Evolutionary conservation across 768 basidiomycete species (phyloP).

Genomic region (Suillus occidentalis): DNA sequence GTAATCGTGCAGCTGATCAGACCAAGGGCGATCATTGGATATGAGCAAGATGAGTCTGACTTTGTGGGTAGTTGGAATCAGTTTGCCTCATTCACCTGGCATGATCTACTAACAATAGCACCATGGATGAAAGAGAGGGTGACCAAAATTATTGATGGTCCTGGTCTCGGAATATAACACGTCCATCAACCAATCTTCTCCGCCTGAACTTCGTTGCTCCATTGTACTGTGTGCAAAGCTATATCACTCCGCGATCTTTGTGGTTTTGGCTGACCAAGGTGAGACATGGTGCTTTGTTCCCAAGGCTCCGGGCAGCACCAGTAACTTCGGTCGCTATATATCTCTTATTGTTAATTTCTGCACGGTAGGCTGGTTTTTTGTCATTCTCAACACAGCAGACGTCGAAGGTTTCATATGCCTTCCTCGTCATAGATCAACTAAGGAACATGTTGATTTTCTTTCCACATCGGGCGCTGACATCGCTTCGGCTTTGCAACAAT

Average conservation of each 20-base stretch:
- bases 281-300: constrained; percentile 29
- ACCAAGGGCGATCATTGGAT: constrained; percentile 40
- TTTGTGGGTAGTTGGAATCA: constrained; percentile 52
- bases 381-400: constrained; percentile 11
- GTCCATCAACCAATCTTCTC: neutral
- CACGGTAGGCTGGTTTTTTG: constrained; percentile 21
- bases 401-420: constrained; percentile 2
- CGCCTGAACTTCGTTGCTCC: neutral
- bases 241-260: constrained; percentile 11
- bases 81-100: constrained; percentile 70
- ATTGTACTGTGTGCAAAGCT: neutral
- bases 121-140: constrained; percentile 77
- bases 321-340: constrained; percentile 7
- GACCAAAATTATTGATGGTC: constrained; percentile 64
- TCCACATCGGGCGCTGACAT: constrained; percentile 3
- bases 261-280: constrained; percentile 30
- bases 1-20: constrained; percentile 59
- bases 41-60: constrained; percentile 45
- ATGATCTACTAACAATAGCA: constrained; percentile 68
- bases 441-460: constrained; percentile 2
- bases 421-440: constrained; percentile 1
- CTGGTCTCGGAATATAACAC: constrained; percentile 58
- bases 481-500: constrained; percentile 23
- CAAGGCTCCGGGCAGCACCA: constrained; percentile 12
- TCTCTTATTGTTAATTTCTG: constrained; percentile 5